Evolutionary conservation across 176 grass and related monocot species (phyloP), one percentile per base, ranked within the genome.

Genomic region (Rhynchospora breviuscula): DNA sequence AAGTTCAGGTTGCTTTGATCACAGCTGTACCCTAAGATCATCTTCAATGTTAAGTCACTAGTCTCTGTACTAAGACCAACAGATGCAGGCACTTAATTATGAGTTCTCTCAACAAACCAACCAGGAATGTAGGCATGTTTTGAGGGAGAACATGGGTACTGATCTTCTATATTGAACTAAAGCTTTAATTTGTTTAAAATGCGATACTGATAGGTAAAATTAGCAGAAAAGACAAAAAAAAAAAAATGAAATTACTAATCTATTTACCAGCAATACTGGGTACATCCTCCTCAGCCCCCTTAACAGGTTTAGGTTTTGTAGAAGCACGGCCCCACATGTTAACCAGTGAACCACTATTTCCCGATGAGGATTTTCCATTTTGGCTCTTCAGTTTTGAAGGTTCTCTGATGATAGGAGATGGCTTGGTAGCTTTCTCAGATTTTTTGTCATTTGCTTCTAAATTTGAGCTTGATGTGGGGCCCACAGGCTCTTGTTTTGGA

Each of bases 321-420:
- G 90, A 93, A 85, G 92, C 89, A 81, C 88, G 87, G 12, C 87
- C 93, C 93, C 93, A 99, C 93, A 99, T 88, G 26, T 83, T 93
- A 89, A 93, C 89, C 29, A 99, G 85, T 33, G 91, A 99, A 80
- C 91, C 90, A 84, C 84, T 84, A 90, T 88, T 95, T 77, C 62
- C 61, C n/a, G 87, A 88, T 44, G 64, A 72, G 7, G 67, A 29
- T 86, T 95, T 98, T 26, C 85, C 91, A 23, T 95, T 92, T 58
- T 93, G 91, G 66, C 78, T 51, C 89, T 96, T 99, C 60, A 59
- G 84, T 90, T 92, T 46, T 83, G 82, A 79, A 82, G 91, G 69
- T 79, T 90, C 96, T 90, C 90, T 90, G 48, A 89, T 77, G 65
- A 79, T n/a, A 57, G 51, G 51, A 77, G 76, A 62, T 59, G 67